Evolutionary conservation across 257 asterid species (phyloP), one percentile per base, ranked within the genome.

Genomic region (Handroanthus guayacan): DNA sequence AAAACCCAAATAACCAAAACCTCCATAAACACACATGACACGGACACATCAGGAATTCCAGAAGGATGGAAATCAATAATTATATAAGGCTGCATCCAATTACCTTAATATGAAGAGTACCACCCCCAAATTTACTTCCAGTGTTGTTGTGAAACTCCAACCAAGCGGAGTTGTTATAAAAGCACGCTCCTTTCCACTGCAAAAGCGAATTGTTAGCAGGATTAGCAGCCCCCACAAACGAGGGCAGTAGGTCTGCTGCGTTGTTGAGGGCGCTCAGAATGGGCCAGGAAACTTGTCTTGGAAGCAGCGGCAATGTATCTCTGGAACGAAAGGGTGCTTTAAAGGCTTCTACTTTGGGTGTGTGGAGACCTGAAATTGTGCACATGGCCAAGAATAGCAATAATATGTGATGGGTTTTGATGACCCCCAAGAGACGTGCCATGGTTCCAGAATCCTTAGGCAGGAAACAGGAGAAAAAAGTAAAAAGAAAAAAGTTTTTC

Each of bases 151-250:
- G 85, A 37, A 95, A 87, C 87, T 89, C 92, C 85, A 95, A 69
- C 97, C 97, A 87, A 77, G 98, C 99, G 70, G 72, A 84, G 65
- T 82, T 88, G 25, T 94, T 62, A 74, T 82, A 89, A 69, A 95
- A 92, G 80, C 99, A 95, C 48, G 97, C 87, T 5, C 98, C 98
- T 84, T 92, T 89, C 97, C 98, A 94, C 20, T 84, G 61, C 34
- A 89, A 70, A 14, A 63, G 60, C 7, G 87, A 81, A 67, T 37
- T 50, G 65, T 86, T 81, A 4, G 71, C 39, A 36, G 82, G 67
- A 18, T 83, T 69, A 69, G 92, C 97, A 50, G 89, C 87, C 3
- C 98, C 97, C 0, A 94, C 88, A 57, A 92, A 92, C 25, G 92
- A 77, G 9, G 98, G 98, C 89, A 94, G 38, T 1, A 94, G 77